Base-by-base conservation (phyloP, 148 eudicot genomes). In the Rhododendron kiyosumense region DNA sequence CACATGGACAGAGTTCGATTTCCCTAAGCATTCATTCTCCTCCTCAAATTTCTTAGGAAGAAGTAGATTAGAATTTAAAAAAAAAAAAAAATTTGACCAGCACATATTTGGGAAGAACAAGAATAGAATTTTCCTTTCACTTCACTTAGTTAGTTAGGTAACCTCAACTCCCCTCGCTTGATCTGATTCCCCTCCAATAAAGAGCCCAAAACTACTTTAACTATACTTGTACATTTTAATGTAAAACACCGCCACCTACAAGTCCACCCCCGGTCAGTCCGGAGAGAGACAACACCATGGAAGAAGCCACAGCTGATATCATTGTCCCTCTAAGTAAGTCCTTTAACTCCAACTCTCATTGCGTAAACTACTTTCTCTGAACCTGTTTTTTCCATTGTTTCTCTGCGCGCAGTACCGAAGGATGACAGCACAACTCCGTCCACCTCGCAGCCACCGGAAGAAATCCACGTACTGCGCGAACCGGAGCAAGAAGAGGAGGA, bases 271-370 rank as follows among this genome's bases (percentile, higher is more conserved):
- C 6, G 18, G 61, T 54, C 5, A 7, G 82, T 51, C 41, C 61
- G 15, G 82, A 48, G 34, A 28, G 34, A 28, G 24, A 80, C 22
- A 80, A 41, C 17, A 51, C 34, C 84, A 90, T 90, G 91, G 91
- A 88, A 73, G 91, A 88, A 88, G 28, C 85, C 34, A 78, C 83
- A 52, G 61, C 84, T 45, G 88, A 88, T 84, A 84, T 90, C 87
- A 84, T 43, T 4, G 12, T 86, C 67, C 91, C 90, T 51, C 85
- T 90, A 11, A 38, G 91, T 90, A 86, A 90, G 91, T 82, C 79
- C 20, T 49, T 49, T 22, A 5, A 41, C 54, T 32, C 13, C 43
- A 28, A 11, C 46, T 34, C 22, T 13, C 34, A 30, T 82, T 67
- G 4, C 32, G 11, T 2, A 14, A 24, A 18, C 2, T 32, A 36